A percentile compares a stretch with the other conserved stretches of the same genome.
phyloP scores from a whole-genome alignment of 1,139 yeast genomes.

The Sugiyamaella novakii region DNA sequence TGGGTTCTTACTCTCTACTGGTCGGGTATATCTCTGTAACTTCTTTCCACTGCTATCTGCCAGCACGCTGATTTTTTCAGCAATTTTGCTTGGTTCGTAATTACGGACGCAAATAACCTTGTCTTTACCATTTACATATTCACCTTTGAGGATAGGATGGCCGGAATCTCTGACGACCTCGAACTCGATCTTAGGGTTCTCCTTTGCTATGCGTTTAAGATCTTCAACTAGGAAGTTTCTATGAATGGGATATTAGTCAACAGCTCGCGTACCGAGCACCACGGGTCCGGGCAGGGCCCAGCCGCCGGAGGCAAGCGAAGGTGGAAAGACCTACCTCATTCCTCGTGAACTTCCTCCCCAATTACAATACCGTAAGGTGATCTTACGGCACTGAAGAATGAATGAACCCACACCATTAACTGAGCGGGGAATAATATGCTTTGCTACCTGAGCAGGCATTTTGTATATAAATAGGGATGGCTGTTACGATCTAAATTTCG shows the following conservation, averaged over 20 bases:
- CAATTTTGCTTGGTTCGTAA: constrained; percentile 54
- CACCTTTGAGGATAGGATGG: constrained; percentile 77
- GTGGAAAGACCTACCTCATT: constrained; percentile 47
- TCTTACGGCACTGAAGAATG: constrained; percentile 70
- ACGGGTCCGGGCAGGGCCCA: no score
- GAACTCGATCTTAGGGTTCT: constrained; percentile 69
- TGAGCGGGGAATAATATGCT: constrained; percentile 39
- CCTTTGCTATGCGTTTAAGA: constrained; percentile 58
- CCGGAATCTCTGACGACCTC: constrained; percentile 71
- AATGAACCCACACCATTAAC: constrained; percentile 84
- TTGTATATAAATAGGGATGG: neutral
- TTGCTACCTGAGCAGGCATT: constrained; percentile 35
- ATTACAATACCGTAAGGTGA: constrained; percentile 79
- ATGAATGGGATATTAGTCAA: constrained; percentile 4
- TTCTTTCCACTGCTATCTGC: constrained; percentile 63
- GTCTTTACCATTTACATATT: constrained; percentile 52
- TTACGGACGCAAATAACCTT: constrained; percentile 68
- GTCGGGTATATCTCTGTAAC: constrained; percentile 63
- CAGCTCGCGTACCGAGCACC: neutral
- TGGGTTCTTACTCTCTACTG: constrained; percentile 75
- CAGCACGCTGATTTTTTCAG: constrained; percentile 55
- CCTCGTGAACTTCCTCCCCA: constrained; percentile 96
- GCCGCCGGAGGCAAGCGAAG: neutral
- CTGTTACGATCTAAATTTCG: no score
- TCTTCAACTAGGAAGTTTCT: constrained; percentile 61